Evolutionary conservation across 2,329 filamentous ascomycete species (phyloP), one percentile per base, ranked within the genome.

Genomic region (Triangularia setosa): DNA sequence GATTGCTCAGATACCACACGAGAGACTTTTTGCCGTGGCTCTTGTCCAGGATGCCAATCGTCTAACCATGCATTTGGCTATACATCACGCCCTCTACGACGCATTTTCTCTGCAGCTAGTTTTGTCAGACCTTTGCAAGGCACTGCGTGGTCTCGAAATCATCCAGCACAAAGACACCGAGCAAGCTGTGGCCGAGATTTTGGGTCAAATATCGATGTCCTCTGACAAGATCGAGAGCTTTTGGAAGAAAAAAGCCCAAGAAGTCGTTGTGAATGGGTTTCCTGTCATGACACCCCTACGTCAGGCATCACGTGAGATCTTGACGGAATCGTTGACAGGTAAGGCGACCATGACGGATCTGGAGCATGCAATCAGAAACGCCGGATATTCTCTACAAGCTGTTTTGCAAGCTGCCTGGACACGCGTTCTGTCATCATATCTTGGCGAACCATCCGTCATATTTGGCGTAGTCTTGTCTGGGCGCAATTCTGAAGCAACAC

Each of bases 11-110:
- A 72, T 79, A 9, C 72, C 90, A 3, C 78, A 86, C 52, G 67
- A 73, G 0, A 87, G 87, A 0, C 84, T 86, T 0, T 96, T 92
- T 92, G 78, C 78, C 12, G 74, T 91, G 21, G 77, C 78, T 0
- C 57, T 92, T 1, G 72, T 82, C 0, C 68, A 79, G 2, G 54
- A 66, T 0, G 62, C 71, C 0, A 58, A 66, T 0, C 54, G 60
- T 1, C 35, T 67, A 4, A 70, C 58, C 2, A 80, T 84, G 75
- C 77, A 83, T 56, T 67, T 87, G 3, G 73, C 79, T 1, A 81
- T 92, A 2, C 90, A 96, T 67, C 93, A 97, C 76, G 90, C 91
- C 0, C 79, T 97, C 0, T 97, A 96, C 69, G 93, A 97, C 77
- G 93, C 92, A 0, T 82, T 86, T 48, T 93, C 92, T 8, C 78